Evolutionary conservation across 176 grass and related monocot species (phyloP), one percentile per base, ranked within the genome.

Genomic region (Alopecurus myosuroides): DNA sequence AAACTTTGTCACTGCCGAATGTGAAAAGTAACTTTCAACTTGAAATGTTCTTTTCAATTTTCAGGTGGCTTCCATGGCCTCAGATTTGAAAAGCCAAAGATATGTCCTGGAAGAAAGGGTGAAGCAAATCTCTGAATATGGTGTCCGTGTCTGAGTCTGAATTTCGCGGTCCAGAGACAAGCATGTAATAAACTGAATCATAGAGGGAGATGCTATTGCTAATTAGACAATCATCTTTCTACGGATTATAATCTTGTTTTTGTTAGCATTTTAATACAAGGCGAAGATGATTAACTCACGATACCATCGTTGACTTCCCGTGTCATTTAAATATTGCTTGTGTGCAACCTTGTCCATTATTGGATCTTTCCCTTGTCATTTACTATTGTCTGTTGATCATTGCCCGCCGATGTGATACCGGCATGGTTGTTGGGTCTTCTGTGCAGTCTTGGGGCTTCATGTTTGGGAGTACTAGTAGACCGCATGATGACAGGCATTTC

Each of bases 61-160:
- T 52, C 76, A 98, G 93, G 89, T 95, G 81, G 91, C 97, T 87
- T 89, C 86, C n/a, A 98, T 98, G 97, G 90, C 90, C 48, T 98
- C 89, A 33, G 78, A 87, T 91, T 86, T 98, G 89, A 94, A 95
- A 85, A 86, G 31, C 35, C 83, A 89, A 81, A 92, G 91, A 81
- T 57, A 22, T 65, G 84, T 85, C 60, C 81, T 98, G 76, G 86
- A 98, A 50, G 75, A 90, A 84, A 96, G 85, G 69, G 90, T 98
- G 82, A 89, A 92, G 56, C 81, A 87, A 71, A 92, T 98, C 83
- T 95, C 93, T 67, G 97, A 98, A 89, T 94, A 90, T 3, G 93
- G 97, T 17, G 85, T 96, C 60, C 91, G 75, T 61, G 91, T 98
- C 91, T n/a, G n/a, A n/a, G n/a, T n/a, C n/a, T 98, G 86, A 98